Percentiles rank a stretch among this genome's conserved stretches.
These are phyloP conservation scores for Plasmodium malariae DNA, from an alignment of 169 alveolate genomes.

Conservation along the genomic window DNA sequence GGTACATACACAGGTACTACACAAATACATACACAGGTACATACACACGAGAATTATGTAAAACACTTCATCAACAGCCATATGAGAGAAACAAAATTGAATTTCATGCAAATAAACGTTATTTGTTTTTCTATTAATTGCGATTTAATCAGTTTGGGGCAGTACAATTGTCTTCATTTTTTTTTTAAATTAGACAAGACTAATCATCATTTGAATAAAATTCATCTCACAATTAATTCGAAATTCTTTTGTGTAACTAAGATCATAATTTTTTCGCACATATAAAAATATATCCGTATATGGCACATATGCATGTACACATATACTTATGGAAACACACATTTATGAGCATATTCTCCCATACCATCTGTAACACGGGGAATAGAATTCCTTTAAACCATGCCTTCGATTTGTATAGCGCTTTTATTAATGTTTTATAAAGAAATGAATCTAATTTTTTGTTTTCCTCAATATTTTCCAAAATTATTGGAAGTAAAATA, in stretches of 20 bases:
- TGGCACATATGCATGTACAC: not conserved
- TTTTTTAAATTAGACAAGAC: constrained; percentile 79
- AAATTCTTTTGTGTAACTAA: not conserved
- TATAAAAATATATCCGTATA: not conserved
- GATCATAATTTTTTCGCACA: not conserved
- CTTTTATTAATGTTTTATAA: constrained; percentile 94
- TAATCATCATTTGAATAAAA: constrained; percentile 82
- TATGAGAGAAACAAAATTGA: too few species aligned
- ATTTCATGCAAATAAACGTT: too few species aligned
- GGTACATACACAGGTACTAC: too few species aligned
- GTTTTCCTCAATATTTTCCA: constrained; percentile 84
- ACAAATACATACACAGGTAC: too few species aligned
- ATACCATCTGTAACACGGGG: constrained; percentile 92
- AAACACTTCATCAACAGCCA: too few species aligned
- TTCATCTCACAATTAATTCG: not conserved
- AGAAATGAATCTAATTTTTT: constrained; percentile 93
- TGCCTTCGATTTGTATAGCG: constrained; percentile 96
- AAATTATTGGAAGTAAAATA: constrained; percentile 42
- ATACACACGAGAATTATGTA: too few species aligned
- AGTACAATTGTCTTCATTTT: constrained; percentile 79
- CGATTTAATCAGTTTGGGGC: constrained; percentile 88
- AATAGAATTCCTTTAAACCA: constrained; percentile 96
- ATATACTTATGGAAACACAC: not conserved
- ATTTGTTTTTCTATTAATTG: not conserved
- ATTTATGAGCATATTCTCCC: too few species aligned